Base-by-base conservation (phyloP, 2,329 filamentous ascomycete genomes). In the Penicillium italicum region DNA sequence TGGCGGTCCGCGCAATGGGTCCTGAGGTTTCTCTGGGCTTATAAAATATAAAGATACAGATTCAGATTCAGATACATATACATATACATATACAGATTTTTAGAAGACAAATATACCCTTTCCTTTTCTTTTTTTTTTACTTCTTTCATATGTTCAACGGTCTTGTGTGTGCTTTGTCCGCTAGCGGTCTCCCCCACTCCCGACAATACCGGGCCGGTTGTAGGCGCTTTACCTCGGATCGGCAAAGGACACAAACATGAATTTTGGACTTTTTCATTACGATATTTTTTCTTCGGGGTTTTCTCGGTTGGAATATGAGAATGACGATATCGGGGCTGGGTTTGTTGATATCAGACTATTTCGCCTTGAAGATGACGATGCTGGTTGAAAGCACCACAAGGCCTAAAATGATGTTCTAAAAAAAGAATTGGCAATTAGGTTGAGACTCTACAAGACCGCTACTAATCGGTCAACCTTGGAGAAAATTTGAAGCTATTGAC, bases 51-150 rank as follows among this genome's bases (percentile, higher is more conserved):
- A 42, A 49, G 33, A 49, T 52, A 26, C 22, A 42, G 24, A 16
- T 47, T 40, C 28, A 42, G 24, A 22, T 47, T 36, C 28, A 37
- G 8, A n/a, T 36, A 10, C 2, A 22, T 22, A 22, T 47, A 40
- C 28, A 37, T 9, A n/a, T 36, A 10, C 2, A 22, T 22, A 34
- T 46, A 45, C 22, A 50, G 40, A 53, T 50, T 53, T 47, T 57
- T 56, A 52, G 58, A 53, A 61, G 56, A 64, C 37, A 61, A 66
- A 63, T 66, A 66, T 66, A 66, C 62, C 63, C 62, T 61, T 52
- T 47, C 52, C 48, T 31, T 40, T 41, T 24, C 50, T 50, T 54
- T 56, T 43, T 14, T 26, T 24, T 9, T 46, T 12, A 11, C 18
- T 22, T 46, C 22, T n/a, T 46, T 44, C n/a, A 30, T 40, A 14